Base-by-base conservation (phyloP, 306 rosid species). In the Dalbergia cochinchinensis region DNA sequence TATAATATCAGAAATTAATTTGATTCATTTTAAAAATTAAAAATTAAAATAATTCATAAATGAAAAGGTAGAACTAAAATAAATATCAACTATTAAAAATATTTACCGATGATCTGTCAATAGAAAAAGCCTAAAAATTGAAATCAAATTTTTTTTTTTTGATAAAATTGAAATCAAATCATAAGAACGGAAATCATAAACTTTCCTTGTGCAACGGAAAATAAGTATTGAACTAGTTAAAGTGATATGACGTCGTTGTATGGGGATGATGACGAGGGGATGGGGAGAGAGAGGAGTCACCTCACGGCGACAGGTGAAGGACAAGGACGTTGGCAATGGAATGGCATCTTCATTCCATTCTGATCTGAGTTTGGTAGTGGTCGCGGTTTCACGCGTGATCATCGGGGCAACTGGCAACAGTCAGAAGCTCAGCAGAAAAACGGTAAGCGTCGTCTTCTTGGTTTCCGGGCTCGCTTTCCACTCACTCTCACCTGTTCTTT, bases 371-470 rank as follows among this genome's bases (percentile, higher is more conserved):
- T 33, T 15, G 5, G 6, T 10, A 20, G 64, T 58, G 63, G 6
- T 58, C 35, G 64, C 64, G 20, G 47, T 35, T 53, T 22, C 70
- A 65, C 70, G 70, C 70, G 78, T 73, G 78, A 39, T 57, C 11
- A 39, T 39, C 7, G 18, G 7, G 33, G 16, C 14, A 0, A 11
- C 53, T 16, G 62, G 31, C 62, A 58, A 19, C 15, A 58, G 15
- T 58, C 34, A 20, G 34, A 54, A 54, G 9, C 10, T 53, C 19
- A 37, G 19, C 31, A 26, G 3, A n/a, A 15, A 11, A 64, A 35
- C 47, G 47, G 9, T 14, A 3, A 7, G 4, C 33, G 39, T n/a
- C 37, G 19, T 1, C 54, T 69, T 69, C 61, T 69, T 22, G 57
- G 13, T 69, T 69, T 45, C 13, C 41, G 19, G 48, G 48, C 11